A percentile compares a stretch with the other conserved stretches of the same genome.
Conservation (phyloP, 331 rosid species). For the Pyrus hybrid region DNA sequence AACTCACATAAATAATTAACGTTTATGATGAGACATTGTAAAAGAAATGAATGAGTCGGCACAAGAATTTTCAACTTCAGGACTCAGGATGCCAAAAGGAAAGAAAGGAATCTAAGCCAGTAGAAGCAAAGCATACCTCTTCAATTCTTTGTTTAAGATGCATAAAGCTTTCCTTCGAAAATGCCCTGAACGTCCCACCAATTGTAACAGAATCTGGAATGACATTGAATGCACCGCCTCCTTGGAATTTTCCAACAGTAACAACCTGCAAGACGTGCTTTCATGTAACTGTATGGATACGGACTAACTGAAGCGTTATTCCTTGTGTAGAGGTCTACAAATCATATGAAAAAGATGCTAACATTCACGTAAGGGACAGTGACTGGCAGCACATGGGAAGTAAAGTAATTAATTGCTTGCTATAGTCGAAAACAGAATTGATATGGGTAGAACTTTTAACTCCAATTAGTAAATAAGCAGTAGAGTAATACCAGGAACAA, state of each 20-base stretch:
- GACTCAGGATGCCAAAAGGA: not conserved
- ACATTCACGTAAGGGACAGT: not conserved
- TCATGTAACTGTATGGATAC: not conserved
- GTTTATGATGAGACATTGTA: not conserved
- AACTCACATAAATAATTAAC: not conserved
- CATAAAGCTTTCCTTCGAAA: conserved; percentile 42
- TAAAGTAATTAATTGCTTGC: not conserved
- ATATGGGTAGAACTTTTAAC: not conserved
- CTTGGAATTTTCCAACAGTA: conserved; percentile 57
- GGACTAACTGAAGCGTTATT: not conserved
- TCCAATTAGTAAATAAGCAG: not conserved
- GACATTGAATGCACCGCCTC: conserved; percentile 69
- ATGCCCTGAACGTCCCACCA: conserved; percentile 75
- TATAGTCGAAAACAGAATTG: not conserved
- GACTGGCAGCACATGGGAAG: not conserved
- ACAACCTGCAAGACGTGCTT: conserved; percentile 41
- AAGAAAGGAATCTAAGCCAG: not conserved
- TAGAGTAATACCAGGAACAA: not conserved
- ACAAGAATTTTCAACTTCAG: not conserved
- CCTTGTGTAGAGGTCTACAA: not conserved
- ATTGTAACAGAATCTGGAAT: conserved; percentile 79
- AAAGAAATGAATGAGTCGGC: not conserved
- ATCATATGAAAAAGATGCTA: not conserved
- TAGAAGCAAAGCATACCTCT: conserved; percentile 35
- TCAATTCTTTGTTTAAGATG: conserved; percentile 52